Evolutionary conservation across 768 basidiomycete genomes (phyloP).

Genomic region (Tubosaeta sp.): DNA sequence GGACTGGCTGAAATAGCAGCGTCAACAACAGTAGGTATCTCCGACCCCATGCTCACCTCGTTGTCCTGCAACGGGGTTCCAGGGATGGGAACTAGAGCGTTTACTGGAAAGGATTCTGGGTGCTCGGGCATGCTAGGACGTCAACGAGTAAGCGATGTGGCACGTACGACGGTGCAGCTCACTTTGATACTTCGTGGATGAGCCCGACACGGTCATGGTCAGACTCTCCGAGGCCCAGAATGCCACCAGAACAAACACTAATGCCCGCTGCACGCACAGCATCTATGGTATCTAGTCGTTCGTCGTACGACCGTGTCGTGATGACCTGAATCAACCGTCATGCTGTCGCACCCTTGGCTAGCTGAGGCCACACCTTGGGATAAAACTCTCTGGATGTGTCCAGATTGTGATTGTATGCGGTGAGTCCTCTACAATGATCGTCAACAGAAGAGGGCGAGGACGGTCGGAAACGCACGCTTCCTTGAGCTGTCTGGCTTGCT

Average conservation of each 20-base stretch:
- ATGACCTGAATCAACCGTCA: constrained; percentile 62
- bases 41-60: constrained; percentile 47
- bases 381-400: constrained; percentile 98
- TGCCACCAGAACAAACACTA: constrained; percentile 95
- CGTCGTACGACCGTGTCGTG: constrained; percentile 91
- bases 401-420: constrained; percentile 98
- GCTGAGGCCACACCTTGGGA: constrained; percentile 58
- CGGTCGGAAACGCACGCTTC: constrained; percentile 64
- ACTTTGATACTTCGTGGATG: constrained; percentile 93
- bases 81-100: constrained; percentile 92
- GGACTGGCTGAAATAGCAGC: constrained; percentile 54
- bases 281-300: constrained; percentile 82
- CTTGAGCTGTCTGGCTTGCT: constrained; percentile 88
- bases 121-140: constrained; percentile 79
- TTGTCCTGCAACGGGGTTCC: constrained; percentile 93
- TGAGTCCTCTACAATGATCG: constrained; percentile 60
- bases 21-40: constrained; percentile 6
- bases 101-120: constrained; percentile 98
- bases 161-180: constrained; percentile 21
- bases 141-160: constrained; percentile 2
- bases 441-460: neutral
- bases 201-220: constrained; percentile 88
- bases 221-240: constrained; percentile 89
- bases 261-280: constrained; percentile 94
- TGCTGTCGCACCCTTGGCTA: neutral